A percentile compares a stretch with the other conserved stretches of the same genome.
Conservation (phyloP, 2,329 filamentous ascomycete genomes). For the Diaporthe velutina region DNA sequence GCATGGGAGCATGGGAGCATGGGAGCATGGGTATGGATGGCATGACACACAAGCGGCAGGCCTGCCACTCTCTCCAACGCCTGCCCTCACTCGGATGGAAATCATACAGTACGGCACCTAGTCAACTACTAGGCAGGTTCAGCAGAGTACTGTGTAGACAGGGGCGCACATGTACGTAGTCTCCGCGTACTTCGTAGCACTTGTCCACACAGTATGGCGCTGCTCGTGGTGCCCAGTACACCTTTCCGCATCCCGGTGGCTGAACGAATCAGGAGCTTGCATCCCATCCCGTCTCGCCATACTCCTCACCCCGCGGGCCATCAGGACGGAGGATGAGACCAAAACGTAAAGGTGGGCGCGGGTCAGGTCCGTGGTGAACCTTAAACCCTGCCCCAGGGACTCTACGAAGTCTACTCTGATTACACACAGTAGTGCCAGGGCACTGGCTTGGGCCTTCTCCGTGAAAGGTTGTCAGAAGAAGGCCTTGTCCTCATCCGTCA, state of each 20-base stretch:
- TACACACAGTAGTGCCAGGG: neutral
- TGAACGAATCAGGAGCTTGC: conserved; percentile 29
- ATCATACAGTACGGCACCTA: neutral
- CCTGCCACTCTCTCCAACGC: neutral
- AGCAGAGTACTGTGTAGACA: neutral
- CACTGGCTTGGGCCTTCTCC: neutral
- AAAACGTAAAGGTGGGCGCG: conserved; percentile 29
- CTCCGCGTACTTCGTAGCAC: conserved; percentile 20
- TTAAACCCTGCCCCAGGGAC: neutral
- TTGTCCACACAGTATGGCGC: conserved; percentile 18
- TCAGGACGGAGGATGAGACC: conserved; percentile 4
- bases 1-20: too few relatives aligned
- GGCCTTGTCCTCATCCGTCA: neutral
- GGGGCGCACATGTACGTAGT: neutral
- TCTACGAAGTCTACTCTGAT: neutral
- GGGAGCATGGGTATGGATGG: neutral
- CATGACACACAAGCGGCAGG: conserved; percentile 1
- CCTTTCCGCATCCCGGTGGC: neutral
- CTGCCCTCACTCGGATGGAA: neutral
- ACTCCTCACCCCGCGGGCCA: conserved; percentile 1
- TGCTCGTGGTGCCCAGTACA: conserved; percentile 7
- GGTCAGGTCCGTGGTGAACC: conserved; percentile 22
- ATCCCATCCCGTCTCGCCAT: conserved; percentile 5
- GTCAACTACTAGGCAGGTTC: neutral
- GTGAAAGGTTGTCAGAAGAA: neutral